A percentile compares a stretch with the other conserved stretches of the same genome.
Evolutionary conservation across 2,329 filamentous ascomycete genomes (phyloP).

Genomic region (Hypoxylon sp.): DNA sequence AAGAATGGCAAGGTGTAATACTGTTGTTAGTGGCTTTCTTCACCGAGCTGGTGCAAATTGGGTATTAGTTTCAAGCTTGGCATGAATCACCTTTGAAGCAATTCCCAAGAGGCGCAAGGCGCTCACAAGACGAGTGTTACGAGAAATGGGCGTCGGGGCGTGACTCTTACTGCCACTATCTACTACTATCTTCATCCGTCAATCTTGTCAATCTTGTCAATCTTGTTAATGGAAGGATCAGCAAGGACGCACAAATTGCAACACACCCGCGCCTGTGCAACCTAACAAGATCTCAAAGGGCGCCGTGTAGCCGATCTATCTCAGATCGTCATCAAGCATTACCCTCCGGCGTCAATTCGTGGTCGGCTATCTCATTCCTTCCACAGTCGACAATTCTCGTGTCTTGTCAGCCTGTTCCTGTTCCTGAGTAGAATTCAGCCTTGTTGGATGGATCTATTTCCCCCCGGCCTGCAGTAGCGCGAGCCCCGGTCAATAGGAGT

Average conservation of each 20-base stretch:
- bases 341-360: slow-evolving; percentile 6
- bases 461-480: slow-evolving; percentile 27
- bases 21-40: slow-evolving; percentile 5
- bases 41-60: slow-evolving; percentile 20
- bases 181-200: background rate
- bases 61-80: slow-evolving; percentile 27
- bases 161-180: slow-evolving; percentile 30
- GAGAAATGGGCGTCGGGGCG: slow-evolving; percentile 21
- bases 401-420: slow-evolving; percentile 31
- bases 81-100: slow-evolving; percentile 25
- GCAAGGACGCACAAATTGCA: slow-evolving; percentile 21
- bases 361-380: slow-evolving; percentile 26
- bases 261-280: slow-evolving; percentile 30
- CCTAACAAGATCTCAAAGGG: slow-evolving; percentile 35
- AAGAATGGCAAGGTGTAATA: slow-evolving; percentile 12
- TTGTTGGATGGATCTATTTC: slow-evolving; percentile 14
- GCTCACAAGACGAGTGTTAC: slow-evolving; percentile 26
- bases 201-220: background rate
- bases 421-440: slow-evolving; percentile 22
- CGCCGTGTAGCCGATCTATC: slow-evolving; percentile 35
- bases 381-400: slow-evolving; percentile 16
- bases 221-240: slow-evolving; percentile 13
- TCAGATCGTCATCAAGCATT: slow-evolving; percentile 39
- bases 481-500: slow-evolving; percentile 18
- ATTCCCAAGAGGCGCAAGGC: slow-evolving; percentile 38